Evolutionary conservation across 2,329 filamentous ascomycete genomes (phyloP).

Genomic region (Alternaria ethzedia): DNA sequence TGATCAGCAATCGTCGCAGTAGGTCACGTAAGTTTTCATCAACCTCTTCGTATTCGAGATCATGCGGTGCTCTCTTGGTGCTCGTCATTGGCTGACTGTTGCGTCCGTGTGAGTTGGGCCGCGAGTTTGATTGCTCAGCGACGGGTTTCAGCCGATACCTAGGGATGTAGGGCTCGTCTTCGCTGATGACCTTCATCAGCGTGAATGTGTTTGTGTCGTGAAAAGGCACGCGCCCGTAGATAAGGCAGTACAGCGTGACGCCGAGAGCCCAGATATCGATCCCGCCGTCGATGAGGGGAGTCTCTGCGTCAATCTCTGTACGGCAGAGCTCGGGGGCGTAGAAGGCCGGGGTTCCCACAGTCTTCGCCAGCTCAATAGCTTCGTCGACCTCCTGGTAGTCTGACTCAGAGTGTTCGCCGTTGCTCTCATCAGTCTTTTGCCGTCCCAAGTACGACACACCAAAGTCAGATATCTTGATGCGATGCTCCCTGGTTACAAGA

Average conservation of each 20-base stretch:
- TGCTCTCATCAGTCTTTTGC: constrained; percentile 80
- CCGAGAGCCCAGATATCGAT: constrained; percentile 98
- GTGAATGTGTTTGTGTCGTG: constrained; percentile 89
- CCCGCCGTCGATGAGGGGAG: constrained; percentile 83
- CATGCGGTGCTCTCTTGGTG: constrained; percentile 77
- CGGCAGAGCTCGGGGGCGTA: constrained; percentile 97
- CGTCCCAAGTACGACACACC: constrained; percentile 96
- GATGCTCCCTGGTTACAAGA: constrained; percentile 81
- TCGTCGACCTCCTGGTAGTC: constrained; percentile 89
- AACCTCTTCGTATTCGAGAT: constrained; percentile 84
- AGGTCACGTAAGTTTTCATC: constrained; percentile 82
- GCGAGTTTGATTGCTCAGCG: constrained; percentile 54
- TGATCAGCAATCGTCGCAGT: constrained; percentile 78
- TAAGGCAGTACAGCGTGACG: constrained; percentile 92
- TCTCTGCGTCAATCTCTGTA: constrained; percentile 71
- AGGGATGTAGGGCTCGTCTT: constrained; percentile 90
- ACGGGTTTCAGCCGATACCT: constrained; percentile 79
- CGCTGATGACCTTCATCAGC: constrained; percentile 90
- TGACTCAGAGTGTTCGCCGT: constrained; percentile 74
- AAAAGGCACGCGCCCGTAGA: constrained; percentile 93
- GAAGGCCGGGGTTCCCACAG: constrained; percentile 95
- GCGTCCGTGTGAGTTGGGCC: constrained; percentile 55
- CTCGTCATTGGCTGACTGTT: constrained; percentile 61
- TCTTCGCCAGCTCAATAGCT: constrained; percentile 95
- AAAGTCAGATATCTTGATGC: constrained; percentile 98